Base-by-base conservation (phyloP, 1,284 basidiomycete species). In the Athelia psychrophila region DNA sequence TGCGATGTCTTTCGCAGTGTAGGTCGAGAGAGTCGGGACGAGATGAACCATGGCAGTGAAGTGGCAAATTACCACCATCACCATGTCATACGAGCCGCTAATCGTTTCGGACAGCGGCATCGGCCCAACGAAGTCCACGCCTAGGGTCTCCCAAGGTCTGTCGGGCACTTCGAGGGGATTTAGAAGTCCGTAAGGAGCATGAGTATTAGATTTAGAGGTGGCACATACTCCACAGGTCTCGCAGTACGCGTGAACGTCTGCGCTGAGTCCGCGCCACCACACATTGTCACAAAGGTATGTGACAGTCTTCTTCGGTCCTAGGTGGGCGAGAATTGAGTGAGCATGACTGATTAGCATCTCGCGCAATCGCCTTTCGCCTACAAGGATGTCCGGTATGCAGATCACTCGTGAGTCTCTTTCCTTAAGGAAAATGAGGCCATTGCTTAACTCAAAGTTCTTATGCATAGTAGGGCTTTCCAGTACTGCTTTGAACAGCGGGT, bases 91-190 rank as follows among this genome's bases (percentile, higher is more conserved):
- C 2, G 55, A 49, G 1, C 63, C 63, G 46, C 67, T 33, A 19
- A 60, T 50, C 22, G 57, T 64, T 19, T 55, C 50, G 0, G 69
- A 70, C 9, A 57, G 49, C 0, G 66, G 71, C 10, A 75, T 51
- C 0, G 68, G 71, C 3, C 71, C 68, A 3, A 74, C 65, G 44
- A 73, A 73, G 50, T 73, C 71, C 13, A 74, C 65, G 0, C 63
- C 66, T 0, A 73, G 67, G 0, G 58, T 27, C 36, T 67, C 58
- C 66, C 65, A 70, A 12, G 68, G 65, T 6, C 49, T 32, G 1
- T 22, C 52, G 3, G 63, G 61, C 0, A 66, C 60, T n/a, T 51
- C 47, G 8, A 69, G 48, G 1, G 60, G 42, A 8, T 61, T 52
- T 8, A 69, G 52, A 15, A 64, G 35, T 12, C 67, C 67, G 24